Evolutionary conservation across 768 basidiomycete genomes (phyloP).

Genomic region (Chlorophyllum brunneum): DNA sequence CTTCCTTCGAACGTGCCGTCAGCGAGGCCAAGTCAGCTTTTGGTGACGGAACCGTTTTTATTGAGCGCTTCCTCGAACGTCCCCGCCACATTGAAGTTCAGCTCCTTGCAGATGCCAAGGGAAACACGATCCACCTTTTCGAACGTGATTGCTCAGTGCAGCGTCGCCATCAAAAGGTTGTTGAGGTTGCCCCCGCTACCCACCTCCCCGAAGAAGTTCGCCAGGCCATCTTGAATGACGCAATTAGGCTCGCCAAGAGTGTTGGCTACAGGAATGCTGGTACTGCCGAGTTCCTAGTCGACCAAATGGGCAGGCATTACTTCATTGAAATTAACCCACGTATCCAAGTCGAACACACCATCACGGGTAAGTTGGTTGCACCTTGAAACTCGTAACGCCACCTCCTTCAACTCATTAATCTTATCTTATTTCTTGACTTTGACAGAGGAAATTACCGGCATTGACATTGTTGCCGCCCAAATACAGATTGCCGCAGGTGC

Average conservation of each 20-base stretch:
- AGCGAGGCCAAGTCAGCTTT: slow-evolving; percentile 96
- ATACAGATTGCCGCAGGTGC: slow-evolving; percentile 99
- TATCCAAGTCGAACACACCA: slow-evolving; percentile 99
- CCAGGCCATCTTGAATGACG: slow-evolving; percentile 83
- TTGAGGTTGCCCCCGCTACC: slow-evolving; percentile 96
- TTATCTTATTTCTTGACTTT: slow-evolving; percentile 10
- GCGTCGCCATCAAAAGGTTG: slow-evolving; percentile 96
- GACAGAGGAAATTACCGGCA: slow-evolving; percentile 97
- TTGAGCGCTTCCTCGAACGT: slow-evolving; percentile 94
- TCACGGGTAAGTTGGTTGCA: slow-evolving; percentile 62
- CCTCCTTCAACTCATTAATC: not conserved
- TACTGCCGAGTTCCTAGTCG: slow-evolving; percentile 97
- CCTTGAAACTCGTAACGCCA: not conserved
- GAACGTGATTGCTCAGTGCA: slow-evolving; percentile 99
- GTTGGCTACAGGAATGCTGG: slow-evolving; percentile 97
- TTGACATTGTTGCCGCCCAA: slow-evolving; percentile 98
- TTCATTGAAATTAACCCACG: slow-evolving; percentile 99
- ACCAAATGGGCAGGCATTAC: slow-evolving; percentile 94
- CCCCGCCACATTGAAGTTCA: slow-evolving; percentile 99
- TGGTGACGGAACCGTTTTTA: slow-evolving; percentile 98
- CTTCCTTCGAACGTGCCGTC: slow-evolving; percentile 87
- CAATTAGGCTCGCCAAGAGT: slow-evolving; percentile 90
- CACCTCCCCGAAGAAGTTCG: slow-evolving; percentile 90
- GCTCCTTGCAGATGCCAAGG: slow-evolving; percentile 83
- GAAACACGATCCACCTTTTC: slow-evolving; percentile 96